These are phyloP conservation scores for Penium margaritaceum DNA, from an alignment of 139 green algal genomes.

Conservation along the genomic window DNA sequence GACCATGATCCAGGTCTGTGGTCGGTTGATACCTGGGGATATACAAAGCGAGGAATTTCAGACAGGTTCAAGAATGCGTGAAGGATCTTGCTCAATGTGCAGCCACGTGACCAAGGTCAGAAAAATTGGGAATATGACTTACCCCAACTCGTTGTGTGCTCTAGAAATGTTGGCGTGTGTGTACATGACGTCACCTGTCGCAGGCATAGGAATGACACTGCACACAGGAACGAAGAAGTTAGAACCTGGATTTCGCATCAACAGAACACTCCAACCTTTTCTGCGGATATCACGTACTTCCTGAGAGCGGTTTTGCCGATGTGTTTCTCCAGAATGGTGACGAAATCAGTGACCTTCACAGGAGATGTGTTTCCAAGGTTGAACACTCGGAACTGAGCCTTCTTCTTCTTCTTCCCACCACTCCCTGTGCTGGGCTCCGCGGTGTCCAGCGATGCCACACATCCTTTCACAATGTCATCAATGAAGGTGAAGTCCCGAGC, in stretches of 20 bases:
- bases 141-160: constrained; percentile 50
- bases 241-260: too few relatives aligned
- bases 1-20: constrained; percentile 51
- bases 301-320: constrained; percentile 49
- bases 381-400: constrained; percentile 50
- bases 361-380: constrained; percentile 71
- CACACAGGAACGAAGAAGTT: background rate
- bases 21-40: constrained; percentile 38
- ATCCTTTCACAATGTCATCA: constrained; percentile 63
- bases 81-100: too few relatives aligned
- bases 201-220: constrained; percentile 56
- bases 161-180: constrained; percentile 67
- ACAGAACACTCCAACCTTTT: too few relatives aligned
- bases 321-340: constrained; percentile 54
- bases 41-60: background rate
- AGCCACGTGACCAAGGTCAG: constrained; percentile 57
- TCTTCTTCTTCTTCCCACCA: constrained; percentile 22
- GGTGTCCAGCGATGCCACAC: constrained; percentile 56
- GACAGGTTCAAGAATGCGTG: background rate
- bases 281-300: constrained; percentile 25
- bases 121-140: too few relatives aligned
- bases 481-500: constrained; percentile 74
- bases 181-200: constrained; percentile 65
- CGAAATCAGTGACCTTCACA: constrained; percentile 59
- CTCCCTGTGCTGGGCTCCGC: constrained; percentile 22